phyloP scores from a whole-genome alignment of 108 stramenopile genomes.

The Nitzschia sp. region DNA sequence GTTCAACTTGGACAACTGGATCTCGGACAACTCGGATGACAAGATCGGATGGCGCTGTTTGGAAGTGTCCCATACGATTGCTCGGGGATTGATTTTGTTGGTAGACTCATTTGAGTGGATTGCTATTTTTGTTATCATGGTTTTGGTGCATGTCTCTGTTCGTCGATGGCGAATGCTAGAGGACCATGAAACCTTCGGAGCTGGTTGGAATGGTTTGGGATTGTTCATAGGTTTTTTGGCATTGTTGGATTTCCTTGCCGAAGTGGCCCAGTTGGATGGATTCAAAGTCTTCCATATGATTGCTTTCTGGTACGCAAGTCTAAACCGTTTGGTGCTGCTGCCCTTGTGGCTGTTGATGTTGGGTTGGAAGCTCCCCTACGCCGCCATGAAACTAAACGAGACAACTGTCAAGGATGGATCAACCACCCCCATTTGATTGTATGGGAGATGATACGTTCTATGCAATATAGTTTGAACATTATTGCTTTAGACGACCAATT shows the following conservation, averaged over 20 bases:
- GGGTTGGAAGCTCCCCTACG: slow-evolving; percentile 49
- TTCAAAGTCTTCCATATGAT: slow-evolving; percentile 47
- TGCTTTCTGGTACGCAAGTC: slow-evolving; percentile 43
- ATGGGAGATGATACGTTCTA: too few species aligned
- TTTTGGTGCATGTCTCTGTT: slow-evolving; percentile 32
- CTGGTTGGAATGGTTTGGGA: slow-evolving; percentile 50
- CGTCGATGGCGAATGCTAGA: slow-evolving; percentile 17
- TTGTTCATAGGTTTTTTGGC: slow-evolving; percentile 51
- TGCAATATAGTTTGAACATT: too few species aligned
- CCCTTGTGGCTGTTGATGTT: slow-evolving; percentile 63
- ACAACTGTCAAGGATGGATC: too few species aligned
- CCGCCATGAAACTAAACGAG: slow-evolving; percentile 21
- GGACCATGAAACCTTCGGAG: slow-evolving; percentile 43
- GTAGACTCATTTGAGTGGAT: slow-evolving; percentile 45
- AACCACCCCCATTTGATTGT: too few species aligned
- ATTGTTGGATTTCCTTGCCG: slow-evolving; percentile 59
- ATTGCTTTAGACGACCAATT: too few species aligned
- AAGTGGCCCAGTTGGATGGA: slow-evolving; percentile 55
- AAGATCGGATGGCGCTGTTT: slow-evolving; percentile 69
- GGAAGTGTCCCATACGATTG: slow-evolving; percentile 64
- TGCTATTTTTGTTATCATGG: slow-evolving; percentile 22
- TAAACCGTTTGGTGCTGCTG: slow-evolving; percentile 56
- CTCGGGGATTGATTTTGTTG: slow-evolving; percentile 27
- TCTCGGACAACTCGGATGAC: slow-evolving; percentile 32
- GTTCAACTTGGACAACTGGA: slow-evolving; percentile 74